These are phyloP conservation scores for Ambrosia hybrid DNA, from an alignment of 140 eudicot species.

Conservation along the genomic window DNA sequence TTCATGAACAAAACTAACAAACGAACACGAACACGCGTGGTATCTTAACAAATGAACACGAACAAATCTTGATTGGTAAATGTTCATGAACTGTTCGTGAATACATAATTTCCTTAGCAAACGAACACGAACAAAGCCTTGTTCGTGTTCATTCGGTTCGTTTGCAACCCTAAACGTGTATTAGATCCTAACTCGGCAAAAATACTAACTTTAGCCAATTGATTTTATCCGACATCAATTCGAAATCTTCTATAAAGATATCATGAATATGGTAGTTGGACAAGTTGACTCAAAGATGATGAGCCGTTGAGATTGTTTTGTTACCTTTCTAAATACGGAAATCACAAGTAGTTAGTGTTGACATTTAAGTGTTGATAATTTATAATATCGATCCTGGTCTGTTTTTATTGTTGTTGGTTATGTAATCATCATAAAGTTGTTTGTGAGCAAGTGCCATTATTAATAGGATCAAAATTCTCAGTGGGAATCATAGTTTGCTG, in stretches of 20 bases:
- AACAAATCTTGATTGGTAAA: too few relatives aligned
- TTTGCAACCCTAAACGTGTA: too few relatives aligned
- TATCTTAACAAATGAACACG: too few relatives aligned
- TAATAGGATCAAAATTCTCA: conserved; percentile 18
- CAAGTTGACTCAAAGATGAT: conserved; percentile 3
- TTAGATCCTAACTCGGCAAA: too few relatives aligned
- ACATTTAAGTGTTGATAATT: conserved; percentile 7
- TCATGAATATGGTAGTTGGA: background rate
- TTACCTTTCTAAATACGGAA: conserved; percentile 5
- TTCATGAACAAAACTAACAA: too few relatives aligned
- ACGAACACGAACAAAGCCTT: too few relatives aligned
- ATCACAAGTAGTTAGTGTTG: background rate
- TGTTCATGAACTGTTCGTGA: too few relatives aligned
- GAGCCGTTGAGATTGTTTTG: background rate
- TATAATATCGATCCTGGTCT: background rate
- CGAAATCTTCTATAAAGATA: background rate
- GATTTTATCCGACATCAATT: background rate
- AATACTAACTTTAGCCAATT: background rate
- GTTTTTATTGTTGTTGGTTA: conserved; percentile 3
- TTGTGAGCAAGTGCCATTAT: conserved; percentile 5
- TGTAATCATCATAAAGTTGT: conserved; percentile 19
- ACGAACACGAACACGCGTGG: too few relatives aligned
- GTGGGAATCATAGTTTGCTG: conserved; percentile 18
- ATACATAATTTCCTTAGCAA: too few relatives aligned
- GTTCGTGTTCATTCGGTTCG: too few relatives aligned